A percentile compares a stretch with the other conserved stretches of the same genome.
phyloP scores from a whole-genome alignment of 148 eudicot genomes.

The Suaeda aralocaspica region DNA sequence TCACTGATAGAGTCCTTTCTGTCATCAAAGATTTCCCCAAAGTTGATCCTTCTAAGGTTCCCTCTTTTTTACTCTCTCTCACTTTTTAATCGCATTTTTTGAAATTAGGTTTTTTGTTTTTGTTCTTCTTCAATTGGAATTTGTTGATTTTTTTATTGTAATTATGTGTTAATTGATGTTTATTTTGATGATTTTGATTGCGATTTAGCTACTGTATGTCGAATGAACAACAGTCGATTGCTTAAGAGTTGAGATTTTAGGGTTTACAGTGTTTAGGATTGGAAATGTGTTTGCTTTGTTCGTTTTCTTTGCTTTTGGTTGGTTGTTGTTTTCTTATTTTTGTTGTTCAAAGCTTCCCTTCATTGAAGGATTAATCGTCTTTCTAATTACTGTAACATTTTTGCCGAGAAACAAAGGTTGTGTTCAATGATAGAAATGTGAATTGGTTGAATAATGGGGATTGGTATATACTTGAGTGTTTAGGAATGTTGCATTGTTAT shows the following conservation, averaged over 20 bases:
- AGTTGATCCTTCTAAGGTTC: slow-evolving; percentile 91
- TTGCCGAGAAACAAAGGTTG: too few species aligned
- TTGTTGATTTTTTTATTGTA: neutral
- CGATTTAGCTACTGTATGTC: neutral
- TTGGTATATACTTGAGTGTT: neutral
- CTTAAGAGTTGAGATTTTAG: neutral
- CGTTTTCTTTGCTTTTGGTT: too few species aligned
- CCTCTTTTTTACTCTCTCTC: slow-evolving; percentile 10
- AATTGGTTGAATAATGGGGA: neutral
- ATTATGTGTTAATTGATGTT: neutral
- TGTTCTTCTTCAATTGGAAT: neutral
- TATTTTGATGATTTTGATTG: neutral
- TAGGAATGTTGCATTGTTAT: neutral
- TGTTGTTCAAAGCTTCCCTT: too few species aligned
- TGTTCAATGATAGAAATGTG: neutral
- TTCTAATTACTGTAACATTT: too few species aligned
- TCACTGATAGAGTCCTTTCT: slow-evolving; percentile 65
- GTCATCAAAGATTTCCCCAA: slow-evolving; percentile 87
- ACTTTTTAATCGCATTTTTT: too few species aligned
- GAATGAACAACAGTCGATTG: neutral
- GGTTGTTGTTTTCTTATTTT: too few species aligned
- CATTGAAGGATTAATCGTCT: too few species aligned
- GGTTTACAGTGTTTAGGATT: neutral
- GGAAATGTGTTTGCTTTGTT: too few species aligned
- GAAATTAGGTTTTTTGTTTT: neutral